Base-by-base conservation (phyloP, 2,329 filamentous ascomycete genomes). In the Clarireedia hainanense region DNA sequence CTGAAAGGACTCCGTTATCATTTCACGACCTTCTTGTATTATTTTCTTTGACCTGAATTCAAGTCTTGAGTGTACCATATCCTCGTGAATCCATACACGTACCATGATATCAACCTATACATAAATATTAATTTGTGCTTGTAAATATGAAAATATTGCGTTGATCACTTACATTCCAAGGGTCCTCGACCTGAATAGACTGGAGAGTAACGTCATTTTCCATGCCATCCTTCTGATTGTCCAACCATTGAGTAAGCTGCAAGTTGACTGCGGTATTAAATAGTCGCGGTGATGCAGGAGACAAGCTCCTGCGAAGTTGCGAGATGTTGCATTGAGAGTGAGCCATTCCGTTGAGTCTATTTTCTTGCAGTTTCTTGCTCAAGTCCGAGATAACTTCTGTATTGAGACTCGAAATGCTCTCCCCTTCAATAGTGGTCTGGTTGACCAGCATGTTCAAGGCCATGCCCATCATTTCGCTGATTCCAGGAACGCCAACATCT, bases 401-500 rank as follows among this genome's bases (percentile, higher is more conserved):
- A 15, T 37, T 37, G 36, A 15, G 36, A 37, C 15, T 37, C 15
- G 36, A 37, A 10, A 15, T 37, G 9, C 14, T 42, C 39, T 42
- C 39, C 1, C 12, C 17, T 17, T 42, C n/a, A 17, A 42, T 42
- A 42, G 39, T 42, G n/a, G 2, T n/a, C n/a, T 42, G 39, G 3
- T 42, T 42, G 6, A 9, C 39, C 39, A 59, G 34, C 47, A 57
- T 57, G 46, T 59, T 59, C 14, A 59, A 52, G 24, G 54, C 55
- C 3, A 51, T 34, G 5, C 54, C 57, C 2, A 59, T 51, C 14
- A 55, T 55, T 37, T 26, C 15, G 46, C 56, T 47, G 15, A 59
- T 47, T 17, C 57, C 55, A 7, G 20, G 40, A 27, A 59, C 39
- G 12, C 50, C 50, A 5, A 48, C 51, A 48, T 59, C 55, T 46